phyloP scores from a whole-genome alignment of 2,329 filamentous ascomycete genomes.

The Meredithiella fracta region DNA sequence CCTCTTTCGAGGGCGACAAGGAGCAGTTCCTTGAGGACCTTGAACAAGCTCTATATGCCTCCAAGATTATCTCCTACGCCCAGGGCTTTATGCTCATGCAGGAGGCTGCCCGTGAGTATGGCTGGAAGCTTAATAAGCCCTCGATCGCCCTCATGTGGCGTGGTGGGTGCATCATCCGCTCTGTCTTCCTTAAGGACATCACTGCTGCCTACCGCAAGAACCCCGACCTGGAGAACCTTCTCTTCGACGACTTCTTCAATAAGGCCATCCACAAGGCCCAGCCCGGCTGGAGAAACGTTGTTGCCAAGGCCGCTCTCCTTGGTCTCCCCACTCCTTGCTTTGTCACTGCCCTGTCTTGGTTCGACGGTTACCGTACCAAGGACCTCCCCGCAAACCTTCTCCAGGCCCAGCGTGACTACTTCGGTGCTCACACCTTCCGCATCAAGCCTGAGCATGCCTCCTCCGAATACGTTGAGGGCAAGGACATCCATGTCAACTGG shows the following conservation, averaged over 20 bases:
- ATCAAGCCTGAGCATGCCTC: constrained; percentile 67
- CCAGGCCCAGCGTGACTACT: constrained; percentile 99
- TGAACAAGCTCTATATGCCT: constrained; percentile 96
- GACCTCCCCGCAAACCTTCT: constrained; percentile 95
- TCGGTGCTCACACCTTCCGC: constrained; percentile 82
- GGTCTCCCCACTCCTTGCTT: constrained; percentile 94
- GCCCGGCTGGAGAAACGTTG: constrained; percentile 77
- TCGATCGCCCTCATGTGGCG: constrained; percentile 99
- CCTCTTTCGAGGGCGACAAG: constrained; percentile 73
- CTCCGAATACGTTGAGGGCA: constrained; percentile 64
- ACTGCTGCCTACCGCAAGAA: constrained; percentile 89
- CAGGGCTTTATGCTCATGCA: constrained; percentile 99
- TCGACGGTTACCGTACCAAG: constrained; percentile 95
- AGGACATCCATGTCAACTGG: constrained; percentile 99
- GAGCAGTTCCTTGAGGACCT: constrained; percentile 89
- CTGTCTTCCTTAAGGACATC: constrained; percentile 99
- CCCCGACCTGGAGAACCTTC: constrained; percentile 89
- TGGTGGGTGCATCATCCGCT: constrained; percentile 98
- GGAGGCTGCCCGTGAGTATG: constrained; percentile 88
- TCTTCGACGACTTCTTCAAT: constrained; percentile 99
- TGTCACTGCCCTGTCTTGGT: constrained; percentile 94
- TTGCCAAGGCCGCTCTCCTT: constrained; percentile 80
- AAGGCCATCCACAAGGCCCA: constrained; percentile 96
- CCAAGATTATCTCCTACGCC: constrained; percentile 99
- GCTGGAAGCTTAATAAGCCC: constrained; percentile 99